These are phyloP conservation scores for Phalaenopsis equestris DNA, from an alignment of 106 monocot genomes.

Conservation along the genomic window DNA sequence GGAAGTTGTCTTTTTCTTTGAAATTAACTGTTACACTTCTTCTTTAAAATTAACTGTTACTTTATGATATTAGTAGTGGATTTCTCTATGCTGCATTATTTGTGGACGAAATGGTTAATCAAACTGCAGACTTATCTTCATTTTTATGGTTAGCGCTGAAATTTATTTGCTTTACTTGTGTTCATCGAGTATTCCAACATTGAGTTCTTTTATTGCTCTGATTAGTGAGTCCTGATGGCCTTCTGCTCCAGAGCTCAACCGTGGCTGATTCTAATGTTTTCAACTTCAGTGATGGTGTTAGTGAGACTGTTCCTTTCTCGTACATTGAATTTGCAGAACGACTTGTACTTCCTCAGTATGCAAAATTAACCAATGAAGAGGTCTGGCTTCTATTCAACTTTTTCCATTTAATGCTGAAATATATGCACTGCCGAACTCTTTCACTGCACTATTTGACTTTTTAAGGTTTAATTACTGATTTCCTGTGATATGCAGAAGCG, in stretches of 20 bases:
- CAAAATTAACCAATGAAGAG: conserved; percentile 57
- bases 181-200: neutral
- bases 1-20: no score
- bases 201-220: conserved; percentile 5
- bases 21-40: no score
- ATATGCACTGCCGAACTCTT: neutral
- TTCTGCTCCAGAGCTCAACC: conserved; percentile 93
- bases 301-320: conserved; percentile 60
- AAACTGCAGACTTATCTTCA: no score
- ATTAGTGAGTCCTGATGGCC: conserved; percentile 95
- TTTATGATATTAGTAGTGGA: no score
- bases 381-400: conserved; percentile 16
- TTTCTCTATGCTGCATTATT: no score
- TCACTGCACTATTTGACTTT: neutral
- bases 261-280: conserved; percentile 79
- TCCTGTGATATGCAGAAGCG: neutral
- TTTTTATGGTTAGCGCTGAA: neutral
- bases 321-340: conserved; percentile 99
- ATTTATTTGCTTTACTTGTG: neutral
- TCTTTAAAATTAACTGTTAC: no score
- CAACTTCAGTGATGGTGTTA: conserved; percentile 68
- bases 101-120: no score
- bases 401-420: neutral
- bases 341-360: conserved; percentile 72
- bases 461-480: neutral